A percentile compares a stretch with the other conserved stretches of the same genome.
These are phyloP conservation scores for Podospora fimiseda DNA, from an alignment of 495 filamentous ascomycete species.

Conservation along the genomic window DNA sequence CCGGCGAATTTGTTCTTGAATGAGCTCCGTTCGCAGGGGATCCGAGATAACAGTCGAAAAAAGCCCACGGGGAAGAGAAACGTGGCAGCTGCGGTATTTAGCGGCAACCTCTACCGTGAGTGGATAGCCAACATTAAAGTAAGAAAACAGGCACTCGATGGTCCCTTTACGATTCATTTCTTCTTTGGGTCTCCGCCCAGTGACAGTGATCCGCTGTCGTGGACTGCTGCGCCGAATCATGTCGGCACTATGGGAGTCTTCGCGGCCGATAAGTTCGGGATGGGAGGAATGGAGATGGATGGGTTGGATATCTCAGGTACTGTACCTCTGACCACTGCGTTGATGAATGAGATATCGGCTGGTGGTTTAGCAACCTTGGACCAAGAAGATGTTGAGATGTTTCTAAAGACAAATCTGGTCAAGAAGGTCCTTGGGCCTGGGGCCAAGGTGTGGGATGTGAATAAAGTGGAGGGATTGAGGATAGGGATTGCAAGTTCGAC, in stretches of 20 bases:
- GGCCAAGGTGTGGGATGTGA: constrained; percentile 22
- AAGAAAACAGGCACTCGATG: constrained; percentile 48
- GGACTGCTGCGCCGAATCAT: constrained; percentile 39
- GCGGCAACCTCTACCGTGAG: constrained; percentile 38
- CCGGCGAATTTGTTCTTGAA: constrained; percentile 29
- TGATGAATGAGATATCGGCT: constrained; percentile 36
- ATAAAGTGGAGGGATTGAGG: constrained; percentile 25
- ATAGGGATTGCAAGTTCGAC: constrained; percentile 38
- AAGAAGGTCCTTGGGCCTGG: constrained; percentile 29
- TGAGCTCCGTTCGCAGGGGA: constrained; percentile 8
- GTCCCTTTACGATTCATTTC: constrained; percentile 52
- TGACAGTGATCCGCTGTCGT: constrained; percentile 27
- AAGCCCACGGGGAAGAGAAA: not conserved
- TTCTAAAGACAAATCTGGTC: constrained; percentile 39
- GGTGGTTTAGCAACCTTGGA: constrained; percentile 38
- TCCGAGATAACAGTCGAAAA: constrained; percentile 2
- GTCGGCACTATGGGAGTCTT: constrained; percentile 54
- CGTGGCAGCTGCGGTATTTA: constrained; percentile 17
- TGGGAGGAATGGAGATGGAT: constrained; percentile 12
- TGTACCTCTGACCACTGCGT: constrained; percentile 49
- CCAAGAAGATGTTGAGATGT: constrained; percentile 33
- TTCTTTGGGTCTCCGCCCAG: constrained; percentile 49
- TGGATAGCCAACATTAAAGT: constrained; percentile 58
- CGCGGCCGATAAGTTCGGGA: constrained; percentile 17
- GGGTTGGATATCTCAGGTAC: constrained; percentile 40